These are phyloP conservation scores for Francoa sonchifolia DNA, from an alignment of 441 rosid genomes.

Conservation along the genomic window DNA sequence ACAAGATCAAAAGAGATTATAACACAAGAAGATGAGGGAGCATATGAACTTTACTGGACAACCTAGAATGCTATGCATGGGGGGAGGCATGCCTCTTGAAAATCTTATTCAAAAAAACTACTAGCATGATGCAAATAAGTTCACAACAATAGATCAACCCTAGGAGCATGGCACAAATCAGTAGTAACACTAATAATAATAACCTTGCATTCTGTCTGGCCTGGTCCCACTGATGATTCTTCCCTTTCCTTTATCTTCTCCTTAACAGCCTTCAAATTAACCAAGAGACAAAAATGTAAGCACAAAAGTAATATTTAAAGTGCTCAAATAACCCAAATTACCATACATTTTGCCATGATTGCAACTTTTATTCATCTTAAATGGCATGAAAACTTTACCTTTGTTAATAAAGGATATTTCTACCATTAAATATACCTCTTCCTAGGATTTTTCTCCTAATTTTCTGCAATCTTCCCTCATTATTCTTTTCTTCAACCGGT, in stretches of 20 bases:
- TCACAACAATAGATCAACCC: background rate
- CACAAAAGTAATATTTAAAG: background rate
- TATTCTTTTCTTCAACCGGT: too few species aligned
- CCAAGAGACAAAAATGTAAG: background rate
- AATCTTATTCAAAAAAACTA: background rate
- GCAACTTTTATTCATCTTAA: too few species aligned
- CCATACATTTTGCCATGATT: background rate
- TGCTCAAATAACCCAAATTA: too few species aligned
- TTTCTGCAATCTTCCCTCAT: too few species aligned
- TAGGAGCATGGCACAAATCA: too few species aligned
- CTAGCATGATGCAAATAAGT: background rate
- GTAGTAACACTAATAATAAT: background rate
- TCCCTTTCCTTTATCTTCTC: conserved; percentile 40
- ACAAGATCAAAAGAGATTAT: conserved; percentile 14
- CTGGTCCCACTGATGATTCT: conserved; percentile 24
- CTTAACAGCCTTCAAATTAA: conserved; percentile 27
- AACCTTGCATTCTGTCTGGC: conserved; percentile 87
- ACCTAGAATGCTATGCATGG: too few species aligned
- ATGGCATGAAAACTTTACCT: too few species aligned
- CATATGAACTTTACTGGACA: too few species aligned
- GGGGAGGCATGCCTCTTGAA: too few species aligned
- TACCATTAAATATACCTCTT: too few species aligned
- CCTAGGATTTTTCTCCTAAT: too few species aligned
- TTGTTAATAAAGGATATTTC: too few species aligned
- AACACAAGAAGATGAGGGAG: background rate